Evolutionary conservation across 148 eudicot species (phyloP), one percentile per base, ranked within the genome.

Genomic region (Fagopyrum tataricum): DNA sequence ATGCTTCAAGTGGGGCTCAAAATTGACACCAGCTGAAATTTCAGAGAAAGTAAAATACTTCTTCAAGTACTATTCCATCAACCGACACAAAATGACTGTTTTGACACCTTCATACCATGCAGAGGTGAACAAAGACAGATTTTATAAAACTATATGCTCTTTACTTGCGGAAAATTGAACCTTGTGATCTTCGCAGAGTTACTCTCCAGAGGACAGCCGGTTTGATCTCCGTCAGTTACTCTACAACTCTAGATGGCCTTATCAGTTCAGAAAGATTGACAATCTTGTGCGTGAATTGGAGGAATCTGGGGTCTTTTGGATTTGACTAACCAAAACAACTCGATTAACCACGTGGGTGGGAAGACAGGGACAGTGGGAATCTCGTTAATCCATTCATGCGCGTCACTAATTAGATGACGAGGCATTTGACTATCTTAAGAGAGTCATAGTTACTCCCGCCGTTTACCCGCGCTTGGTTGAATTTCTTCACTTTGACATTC

Each of bases 21-120:
- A 51, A 74, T 79, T 95, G 75, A 82, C 89, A 77, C 97, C 98
- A 10, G 67, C 87, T 15, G 96, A 95, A 79, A 82, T 91, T 49
- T 91, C 87, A 5, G 97, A 90, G 24, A 95, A 95, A 81, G 98
- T 95, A 77, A 95, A 95, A 79, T 81, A 85, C 81, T 95, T 95
- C 88, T 95, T 95, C 85, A 90, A 90, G 83, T 91, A 90, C 79
- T 95, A 95, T 73, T 91, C 98, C 44, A 90, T 95, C 77, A 95
- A 91, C 73, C 84, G 97, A 24, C 98, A 95, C 83, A 95, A 95
- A 79, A 95, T 95, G 98, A 95, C 97, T 14, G 94, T 91, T 12
- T 77, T 95, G 48, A 95, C 98, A 15, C 98, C 98, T 71, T 91
- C 97, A 71, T 91, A 95, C 78, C 96, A 90, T 77, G 98, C 97